Conservation (phyloP, 2,329 filamentous ascomycete species). For the Incumbomyces delicatus region DNA sequence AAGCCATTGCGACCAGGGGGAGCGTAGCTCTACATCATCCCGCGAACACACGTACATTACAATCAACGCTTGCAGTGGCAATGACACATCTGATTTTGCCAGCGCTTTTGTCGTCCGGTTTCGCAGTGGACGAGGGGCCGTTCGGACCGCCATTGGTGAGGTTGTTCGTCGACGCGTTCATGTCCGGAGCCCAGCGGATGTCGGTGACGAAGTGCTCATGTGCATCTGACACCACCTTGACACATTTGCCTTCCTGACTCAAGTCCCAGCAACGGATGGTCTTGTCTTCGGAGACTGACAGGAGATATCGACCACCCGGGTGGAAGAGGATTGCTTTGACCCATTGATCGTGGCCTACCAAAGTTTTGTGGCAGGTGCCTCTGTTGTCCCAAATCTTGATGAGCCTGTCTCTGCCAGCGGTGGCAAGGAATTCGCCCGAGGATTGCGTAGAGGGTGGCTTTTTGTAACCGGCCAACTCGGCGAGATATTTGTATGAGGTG, state of each 20-base stretch:
- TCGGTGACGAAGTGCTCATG: constrained; percentile 81
- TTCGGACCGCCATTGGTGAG: constrained; percentile 8
- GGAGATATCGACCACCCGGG: constrained; percentile 79
- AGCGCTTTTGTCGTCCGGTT: constrained; percentile 33
- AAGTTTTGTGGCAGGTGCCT: constrained; percentile 72
- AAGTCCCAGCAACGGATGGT: constrained; percentile 91
- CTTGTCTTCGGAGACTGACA: constrained; percentile 83
- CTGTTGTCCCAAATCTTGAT: constrained; percentile 83
- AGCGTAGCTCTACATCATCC: constrained; percentile 9
- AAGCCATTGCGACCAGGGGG: too few relatives aligned
- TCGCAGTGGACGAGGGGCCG: constrained; percentile 1
- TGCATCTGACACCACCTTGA: constrained; percentile 66
- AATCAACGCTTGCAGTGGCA: constrained; percentile 76
- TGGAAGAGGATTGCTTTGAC: constrained; percentile 79
- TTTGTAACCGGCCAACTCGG: constrained; percentile 69
- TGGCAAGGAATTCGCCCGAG: constrained; percentile 79
- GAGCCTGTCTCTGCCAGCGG: constrained; percentile 79
- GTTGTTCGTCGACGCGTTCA: constrained; percentile 26
- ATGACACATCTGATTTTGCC: constrained; percentile 70
- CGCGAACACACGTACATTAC: constrained; percentile 70
- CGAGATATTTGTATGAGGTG: constrained; percentile 65
- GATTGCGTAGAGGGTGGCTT: constrained; percentile 65
- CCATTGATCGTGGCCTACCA: constrained; percentile 91
- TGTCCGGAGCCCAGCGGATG: constrained; percentile 74
- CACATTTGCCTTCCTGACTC: constrained; percentile 77